Evolutionary conservation across 1,284 basidiomycete genomes (phyloP), one percentile per base, ranked within the genome.

Genomic region (Rhodotorula sp.): DNA sequence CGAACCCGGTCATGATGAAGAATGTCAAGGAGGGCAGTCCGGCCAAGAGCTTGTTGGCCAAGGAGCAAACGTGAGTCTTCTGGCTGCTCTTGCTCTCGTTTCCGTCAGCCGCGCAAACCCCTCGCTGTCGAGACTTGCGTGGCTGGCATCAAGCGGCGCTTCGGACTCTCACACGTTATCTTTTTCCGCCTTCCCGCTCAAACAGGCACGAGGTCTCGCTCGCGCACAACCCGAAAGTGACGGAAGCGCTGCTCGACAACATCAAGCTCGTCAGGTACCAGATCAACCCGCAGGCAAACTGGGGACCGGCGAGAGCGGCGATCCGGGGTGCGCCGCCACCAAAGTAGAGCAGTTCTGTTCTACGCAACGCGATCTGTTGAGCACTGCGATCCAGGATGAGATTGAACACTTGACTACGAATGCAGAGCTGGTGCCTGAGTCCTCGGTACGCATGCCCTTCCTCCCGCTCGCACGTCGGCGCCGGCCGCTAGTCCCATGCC

Each of bases 251-350:
- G 46, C 65, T 77, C 7, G 86, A 86, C 20, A 87, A 87, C 68
- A 84, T 90, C 65, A 92, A 92, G 78, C 83, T 93, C 14, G 91
- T 95, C 0, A 87, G 92, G 62, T 98, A 98, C 82, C 96, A 97
- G 82, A 86, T 88, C 77, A 98, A 97, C 80, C 96, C 96, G 5
- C 86, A 88, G 54, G 86, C 90, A 3, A 87, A 97, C 80, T 99
- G 96, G 96, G 96, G 96, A 0, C 96, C 96, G 0, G 81, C 81
- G 7, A 79, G 78, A 7, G 75, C 77, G 51, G 79, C 79, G 6
- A 71, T 75, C 7, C 57, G 68, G 26, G 74, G 74, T 7, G 71
- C 70, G 48, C 63, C 70, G 39, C 52, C 47, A 31, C 47, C 43
- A 18, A 47, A 64, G 52, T 47, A 57, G 52, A 52, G 18, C 15